Evolutionary conservation across 768 basidiomycete species (phyloP).

Genomic region (Candolleomyces efflorescens): DNA sequence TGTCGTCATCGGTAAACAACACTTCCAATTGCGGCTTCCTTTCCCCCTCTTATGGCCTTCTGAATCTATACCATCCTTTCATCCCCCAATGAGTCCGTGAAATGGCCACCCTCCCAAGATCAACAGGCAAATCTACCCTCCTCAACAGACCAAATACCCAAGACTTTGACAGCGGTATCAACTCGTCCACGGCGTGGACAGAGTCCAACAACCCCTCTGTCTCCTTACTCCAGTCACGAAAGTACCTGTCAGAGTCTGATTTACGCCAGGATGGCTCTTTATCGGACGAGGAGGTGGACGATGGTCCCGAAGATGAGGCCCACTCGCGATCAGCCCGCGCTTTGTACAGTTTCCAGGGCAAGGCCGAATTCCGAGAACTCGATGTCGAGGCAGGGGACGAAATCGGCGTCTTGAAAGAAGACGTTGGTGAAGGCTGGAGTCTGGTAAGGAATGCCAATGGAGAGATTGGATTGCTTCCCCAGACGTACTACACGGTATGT

Average conservation of each 20-base stretch:
- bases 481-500: constrained; percentile 69
- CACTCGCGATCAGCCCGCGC: constrained; percentile 55
- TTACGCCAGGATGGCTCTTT: constrained; percentile 9
- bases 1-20: background rate
- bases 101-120: constrained; percentile 9
- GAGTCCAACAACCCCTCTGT: constrained; percentile 30
- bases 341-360: constrained; percentile 71
- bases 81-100: background rate
- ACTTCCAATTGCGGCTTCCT: constrained; percentile 9
- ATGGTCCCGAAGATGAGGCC: constrained; percentile 26
- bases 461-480: constrained; percentile 66
- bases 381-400: constrained; percentile 64
- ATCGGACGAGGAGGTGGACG: constrained; percentile 40
- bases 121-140: constrained; percentile 1
- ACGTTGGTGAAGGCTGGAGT: constrained; percentile 79
- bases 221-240: constrained; percentile 29
- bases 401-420: constrained; percentile 66
- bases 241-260: constrained; percentile 35
- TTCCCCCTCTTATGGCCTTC: background rate
- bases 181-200: constrained; percentile 76
- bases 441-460: constrained; percentile 54
- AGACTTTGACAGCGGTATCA: constrained; percentile 70
- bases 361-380: constrained; percentile 70
- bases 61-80: background rate
- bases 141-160: constrained; percentile 34